A percentile compares a stretch with the other conserved stretches of the same genome.
These are phyloP conservation scores for Spergularia bocconei DNA, from an alignment of 148 eudicot species.

Conservation along the genomic window DNA sequence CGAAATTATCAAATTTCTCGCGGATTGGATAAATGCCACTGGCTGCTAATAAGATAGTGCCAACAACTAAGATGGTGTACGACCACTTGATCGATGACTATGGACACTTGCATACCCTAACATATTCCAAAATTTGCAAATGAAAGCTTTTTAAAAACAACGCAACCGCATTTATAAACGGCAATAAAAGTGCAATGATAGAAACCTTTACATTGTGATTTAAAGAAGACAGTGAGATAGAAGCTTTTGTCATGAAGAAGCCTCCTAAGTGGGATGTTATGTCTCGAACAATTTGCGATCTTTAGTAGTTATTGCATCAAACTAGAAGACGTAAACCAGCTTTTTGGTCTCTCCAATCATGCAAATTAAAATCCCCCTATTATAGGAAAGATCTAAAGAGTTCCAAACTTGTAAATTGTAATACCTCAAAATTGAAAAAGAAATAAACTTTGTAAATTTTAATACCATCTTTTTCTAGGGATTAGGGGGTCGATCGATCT, in stretches of 20 bases:
- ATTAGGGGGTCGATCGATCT: too few species aligned
- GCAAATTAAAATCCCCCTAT: not conserved
- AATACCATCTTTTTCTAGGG: too few species aligned
- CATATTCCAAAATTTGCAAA: too few species aligned
- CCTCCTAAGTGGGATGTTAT: not conserved
- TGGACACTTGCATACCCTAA: too few species aligned
- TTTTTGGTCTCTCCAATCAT: not conserved
- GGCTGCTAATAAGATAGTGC: too few species aligned
- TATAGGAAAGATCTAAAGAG: not conserved
- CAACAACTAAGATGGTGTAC: too few species aligned
- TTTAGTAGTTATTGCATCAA: not conserved
- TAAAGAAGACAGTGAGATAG: not conserved
- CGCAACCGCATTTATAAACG: not conserved
- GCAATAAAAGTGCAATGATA: constrained; percentile 3
- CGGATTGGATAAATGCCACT: too few species aligned
- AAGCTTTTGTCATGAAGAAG: not conserved
- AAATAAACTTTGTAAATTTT: too few species aligned
- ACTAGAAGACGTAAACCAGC: constrained; percentile 11
- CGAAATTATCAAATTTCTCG: too few species aligned
- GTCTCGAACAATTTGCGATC: not conserved
- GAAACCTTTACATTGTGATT: not conserved
- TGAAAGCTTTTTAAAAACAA: not conserved
- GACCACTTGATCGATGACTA: too few species aligned
- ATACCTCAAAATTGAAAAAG: not conserved
- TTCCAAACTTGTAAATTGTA: too few species aligned